phyloP scores from a whole-genome alignment of 108 stramenopile genomes.

The Cyclostephanos invisitatus region DNA sequence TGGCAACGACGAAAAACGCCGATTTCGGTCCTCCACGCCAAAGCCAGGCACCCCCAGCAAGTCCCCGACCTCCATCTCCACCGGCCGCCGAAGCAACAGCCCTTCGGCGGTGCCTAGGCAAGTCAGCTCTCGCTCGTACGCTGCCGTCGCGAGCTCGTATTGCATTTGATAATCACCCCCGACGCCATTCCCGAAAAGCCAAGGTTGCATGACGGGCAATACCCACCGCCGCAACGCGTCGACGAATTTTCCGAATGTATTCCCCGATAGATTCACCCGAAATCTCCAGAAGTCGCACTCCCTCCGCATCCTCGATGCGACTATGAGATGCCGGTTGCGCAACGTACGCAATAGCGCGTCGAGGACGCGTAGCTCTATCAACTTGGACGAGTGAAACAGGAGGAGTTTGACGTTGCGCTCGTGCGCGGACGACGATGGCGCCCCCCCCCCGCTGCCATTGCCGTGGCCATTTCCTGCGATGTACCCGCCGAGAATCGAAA shows the following conservation, averaged over 20 bases:
- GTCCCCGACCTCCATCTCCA: conserved; percentile 49
- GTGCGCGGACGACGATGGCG: conserved; percentile 14
- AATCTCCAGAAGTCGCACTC: conserved; percentile 64
- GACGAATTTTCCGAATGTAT: conserved; percentile 14
- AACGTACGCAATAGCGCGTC: conserved; percentile 67
- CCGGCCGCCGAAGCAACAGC: conserved; percentile 52
- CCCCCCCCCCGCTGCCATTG: too few species aligned
- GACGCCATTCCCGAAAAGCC: neutral
- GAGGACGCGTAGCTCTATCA: conserved; percentile 56
- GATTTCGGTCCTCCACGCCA: neutral
- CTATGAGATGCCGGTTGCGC: conserved; percentile 69
- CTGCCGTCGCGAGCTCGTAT: conserved; percentile 51
- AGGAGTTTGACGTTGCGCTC: conserved; percentile 33
- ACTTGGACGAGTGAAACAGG: conserved; percentile 30
- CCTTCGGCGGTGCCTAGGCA: conserved; percentile 61
- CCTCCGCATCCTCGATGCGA: conserved; percentile 57
- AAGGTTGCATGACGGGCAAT: conserved; percentile 3
- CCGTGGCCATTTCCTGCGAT: conserved; percentile 7
- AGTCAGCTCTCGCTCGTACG: conserved; percentile 59
- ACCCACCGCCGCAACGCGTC: conserved; percentile 4
- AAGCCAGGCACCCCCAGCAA: conserved; percentile 33
- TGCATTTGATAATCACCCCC: conserved; percentile 27
- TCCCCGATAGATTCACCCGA: conserved; percentile 47
- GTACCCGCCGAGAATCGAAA: conserved; percentile 31
- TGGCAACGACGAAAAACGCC: too few species aligned